Evolutionary conservation across 2,329 filamentous ascomycete species (phyloP).

Genomic region (Annulohypoxylon truncatum): DNA sequence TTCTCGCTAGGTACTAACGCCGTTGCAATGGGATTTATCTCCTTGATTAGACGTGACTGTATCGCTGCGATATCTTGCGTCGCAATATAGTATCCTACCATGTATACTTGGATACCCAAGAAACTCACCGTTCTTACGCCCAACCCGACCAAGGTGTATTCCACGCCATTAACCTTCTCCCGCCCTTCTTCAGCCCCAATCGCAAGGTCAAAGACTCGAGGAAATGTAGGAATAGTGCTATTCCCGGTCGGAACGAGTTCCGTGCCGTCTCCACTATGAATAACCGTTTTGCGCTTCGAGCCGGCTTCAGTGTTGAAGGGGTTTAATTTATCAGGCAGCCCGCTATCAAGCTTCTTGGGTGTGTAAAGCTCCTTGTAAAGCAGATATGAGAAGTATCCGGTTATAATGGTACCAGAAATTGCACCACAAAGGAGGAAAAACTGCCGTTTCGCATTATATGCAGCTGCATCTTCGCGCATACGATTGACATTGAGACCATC

Average conservation of each 20-base stretch:
- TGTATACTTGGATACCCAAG: slow-evolving; percentile 90
- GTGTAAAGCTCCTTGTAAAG: slow-evolving; percentile 51
- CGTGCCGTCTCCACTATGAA: slow-evolving; percentile 74
- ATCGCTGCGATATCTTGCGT: slow-evolving; percentile 84
- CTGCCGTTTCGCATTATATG: slow-evolving; percentile 64
- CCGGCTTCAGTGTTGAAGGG: slow-evolving; percentile 62
- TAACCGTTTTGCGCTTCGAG: slow-evolving; percentile 66
- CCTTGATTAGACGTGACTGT: slow-evolving; percentile 80
- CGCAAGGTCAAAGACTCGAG: slow-evolving; percentile 73
- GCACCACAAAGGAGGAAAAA: slow-evolving; percentile 65
- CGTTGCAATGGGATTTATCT: slow-evolving; percentile 81
- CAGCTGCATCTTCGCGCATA: slow-evolving; percentile 58
- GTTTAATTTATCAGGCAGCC: slow-evolving; percentile 54
- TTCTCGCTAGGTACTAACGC: slow-evolving; percentile 87
- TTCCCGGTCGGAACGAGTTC: slow-evolving; percentile 87
- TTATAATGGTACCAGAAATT: slow-evolving; percentile 61
- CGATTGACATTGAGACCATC: slow-evolving; percentile 64
- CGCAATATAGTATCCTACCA: slow-evolving; percentile 91
- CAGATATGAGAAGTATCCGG: slow-evolving; percentile 61
- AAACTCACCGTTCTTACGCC: slow-evolving; percentile 93
- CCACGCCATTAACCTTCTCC: slow-evolving; percentile 58
- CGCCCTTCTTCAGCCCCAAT: slow-evolving; percentile 46
- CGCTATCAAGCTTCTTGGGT: slow-evolving; percentile 61
- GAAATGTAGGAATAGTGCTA: slow-evolving; percentile 81
- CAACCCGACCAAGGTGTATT: slow-evolving; percentile 89